Percentiles rank a stretch among this genome's conserved stretches.
Evolutionary conservation across 1,284 basidiomycete species (phyloP).

Genomic region (Ustilago shanxiensis): DNA sequence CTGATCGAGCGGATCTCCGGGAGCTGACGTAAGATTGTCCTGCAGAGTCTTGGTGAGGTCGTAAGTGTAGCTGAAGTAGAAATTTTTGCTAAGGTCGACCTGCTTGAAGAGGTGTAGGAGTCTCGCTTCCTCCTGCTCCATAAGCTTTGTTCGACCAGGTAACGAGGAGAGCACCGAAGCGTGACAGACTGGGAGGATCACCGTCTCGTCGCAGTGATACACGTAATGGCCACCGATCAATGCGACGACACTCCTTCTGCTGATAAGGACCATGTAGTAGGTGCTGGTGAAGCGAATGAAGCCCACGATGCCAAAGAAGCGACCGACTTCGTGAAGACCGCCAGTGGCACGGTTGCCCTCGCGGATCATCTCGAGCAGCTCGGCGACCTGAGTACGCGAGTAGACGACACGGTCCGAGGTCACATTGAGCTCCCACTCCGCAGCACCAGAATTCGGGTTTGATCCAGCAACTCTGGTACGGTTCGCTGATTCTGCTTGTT

Average conservation of each 20-base stretch:
- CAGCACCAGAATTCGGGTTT: background rate
- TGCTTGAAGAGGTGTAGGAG: conserved; percentile 93
- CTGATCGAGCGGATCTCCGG: conserved; percentile 65
- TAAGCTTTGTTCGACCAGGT: conserved; percentile 58
- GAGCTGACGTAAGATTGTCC: conserved; percentile 80
- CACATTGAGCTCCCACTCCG: conserved; percentile 64
- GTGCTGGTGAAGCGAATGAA: conserved; percentile 68
- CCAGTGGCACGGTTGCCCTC: conserved; percentile 91
- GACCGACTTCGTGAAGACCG: conserved; percentile 80
- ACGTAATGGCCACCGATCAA: conserved; percentile 96
- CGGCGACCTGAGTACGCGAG: conserved; percentile 86
- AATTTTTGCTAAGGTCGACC: conserved; percentile 98
- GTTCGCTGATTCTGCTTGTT: background rate
- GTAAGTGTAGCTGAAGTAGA: conserved; percentile 98
- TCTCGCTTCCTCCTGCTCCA: conserved; percentile 69
- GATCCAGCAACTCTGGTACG: background rate
- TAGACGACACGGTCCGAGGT: conserved; percentile 74
- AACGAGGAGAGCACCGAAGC: conserved; percentile 51
- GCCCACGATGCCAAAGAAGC: conserved; percentile 76
- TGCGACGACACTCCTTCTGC: conserved; percentile 90
- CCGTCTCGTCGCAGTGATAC: conserved; percentile 94
- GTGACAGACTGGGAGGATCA: conserved; percentile 77
- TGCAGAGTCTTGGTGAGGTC: conserved; percentile 96
- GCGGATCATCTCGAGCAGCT: conserved; percentile 91
- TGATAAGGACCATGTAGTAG: conserved; percentile 76